These are phyloP conservation scores for Aspergillus carbonarius DNA, from an alignment of 2,329 filamentous ascomycete genomes.

Conservation along the genomic window DNA sequence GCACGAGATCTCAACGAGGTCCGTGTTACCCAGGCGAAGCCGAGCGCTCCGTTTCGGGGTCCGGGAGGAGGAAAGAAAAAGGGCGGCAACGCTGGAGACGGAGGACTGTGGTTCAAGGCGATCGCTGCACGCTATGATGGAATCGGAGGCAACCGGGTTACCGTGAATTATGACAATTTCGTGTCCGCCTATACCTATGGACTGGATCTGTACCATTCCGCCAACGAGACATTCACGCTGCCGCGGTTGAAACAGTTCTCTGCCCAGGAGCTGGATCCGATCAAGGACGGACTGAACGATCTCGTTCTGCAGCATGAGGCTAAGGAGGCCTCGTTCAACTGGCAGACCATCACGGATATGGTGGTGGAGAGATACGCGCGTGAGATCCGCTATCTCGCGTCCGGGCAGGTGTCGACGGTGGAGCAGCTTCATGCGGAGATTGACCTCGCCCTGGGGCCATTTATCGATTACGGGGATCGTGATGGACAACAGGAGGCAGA, in stretches of 20 bases:
- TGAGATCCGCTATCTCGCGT: conserved; percentile 47
- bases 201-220: conserved; percentile 40
- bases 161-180: conserved; percentile 50
- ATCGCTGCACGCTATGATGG: conserved; percentile 32
- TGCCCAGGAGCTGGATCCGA: conserved; percentile 31
- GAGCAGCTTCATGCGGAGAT: conserved; percentile 30
- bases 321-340: conserved; percentile 48
- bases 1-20: conserved; percentile 39
- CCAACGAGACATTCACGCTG: conserved; percentile 32
- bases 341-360: conserved; percentile 68
- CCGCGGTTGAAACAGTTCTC: conserved; percentile 40
- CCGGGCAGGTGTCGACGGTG: conserved; percentile 24
- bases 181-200: conserved; percentile 49
- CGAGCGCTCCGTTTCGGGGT: not conserved
- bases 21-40: conserved; percentile 31
- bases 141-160: conserved; percentile 42
- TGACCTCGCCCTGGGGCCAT: conserved; percentile 30
- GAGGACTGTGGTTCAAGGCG: conserved; percentile 20
- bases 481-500: conserved; percentile 28
- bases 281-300: conserved; percentile 47
- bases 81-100: not conserved
- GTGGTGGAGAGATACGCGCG: conserved; percentile 62
- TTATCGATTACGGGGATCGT: conserved; percentile 35
- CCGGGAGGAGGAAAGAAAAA: not conserved
- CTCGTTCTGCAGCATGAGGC: conserved; percentile 40